Evolutionary conservation across 2,329 filamentous ascomycete genomes (phyloP).

Genomic region (Bretziella fagacearum): DNA sequence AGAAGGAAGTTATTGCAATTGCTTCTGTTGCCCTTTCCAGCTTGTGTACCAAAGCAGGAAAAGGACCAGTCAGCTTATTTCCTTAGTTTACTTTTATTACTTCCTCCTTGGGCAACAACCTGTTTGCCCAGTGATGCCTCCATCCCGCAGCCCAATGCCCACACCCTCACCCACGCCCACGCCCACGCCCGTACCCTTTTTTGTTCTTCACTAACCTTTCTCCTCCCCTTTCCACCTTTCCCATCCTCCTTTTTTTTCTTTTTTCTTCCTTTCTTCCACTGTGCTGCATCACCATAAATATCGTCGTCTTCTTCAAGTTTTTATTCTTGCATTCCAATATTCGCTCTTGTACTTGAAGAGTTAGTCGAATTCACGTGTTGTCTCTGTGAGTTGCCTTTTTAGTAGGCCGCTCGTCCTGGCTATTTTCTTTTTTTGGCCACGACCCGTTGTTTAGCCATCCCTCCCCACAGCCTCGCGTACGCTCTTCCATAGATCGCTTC

Average conservation of each 20-base stretch:
- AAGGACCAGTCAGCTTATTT: background rate
- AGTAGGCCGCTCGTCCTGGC: background rate
- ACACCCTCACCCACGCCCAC: background rate
- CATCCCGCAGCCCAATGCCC: background rate
- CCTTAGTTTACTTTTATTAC: background rate
- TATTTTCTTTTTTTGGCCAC: background rate
- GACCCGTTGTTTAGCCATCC: background rate
- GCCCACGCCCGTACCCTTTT: too few relatives aligned
- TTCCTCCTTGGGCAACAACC: background rate
- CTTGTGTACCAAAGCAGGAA: background rate
- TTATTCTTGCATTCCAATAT: too few relatives aligned
- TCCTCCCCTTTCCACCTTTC: conserved; percentile 2
- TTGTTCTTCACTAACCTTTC: background rate
- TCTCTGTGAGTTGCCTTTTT: too few relatives aligned
- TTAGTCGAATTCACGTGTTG: too few relatives aligned
- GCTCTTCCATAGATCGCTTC: background rate
- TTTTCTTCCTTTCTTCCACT: too few relatives aligned
- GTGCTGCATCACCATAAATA: too few relatives aligned
- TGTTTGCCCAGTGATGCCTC: too few relatives aligned
- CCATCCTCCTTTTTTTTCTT: conserved; percentile 1
- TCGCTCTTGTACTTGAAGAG: too few relatives aligned
- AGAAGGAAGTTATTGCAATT: too few relatives aligned
- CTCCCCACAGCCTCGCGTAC: conserved; percentile 4
- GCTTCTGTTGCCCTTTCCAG: background rate
- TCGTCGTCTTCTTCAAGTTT: too few relatives aligned